These are phyloP conservation scores for Boletales sp. DNA, from an alignment of 768 basidiomycete genomes.

Conservation along the genomic window DNA sequence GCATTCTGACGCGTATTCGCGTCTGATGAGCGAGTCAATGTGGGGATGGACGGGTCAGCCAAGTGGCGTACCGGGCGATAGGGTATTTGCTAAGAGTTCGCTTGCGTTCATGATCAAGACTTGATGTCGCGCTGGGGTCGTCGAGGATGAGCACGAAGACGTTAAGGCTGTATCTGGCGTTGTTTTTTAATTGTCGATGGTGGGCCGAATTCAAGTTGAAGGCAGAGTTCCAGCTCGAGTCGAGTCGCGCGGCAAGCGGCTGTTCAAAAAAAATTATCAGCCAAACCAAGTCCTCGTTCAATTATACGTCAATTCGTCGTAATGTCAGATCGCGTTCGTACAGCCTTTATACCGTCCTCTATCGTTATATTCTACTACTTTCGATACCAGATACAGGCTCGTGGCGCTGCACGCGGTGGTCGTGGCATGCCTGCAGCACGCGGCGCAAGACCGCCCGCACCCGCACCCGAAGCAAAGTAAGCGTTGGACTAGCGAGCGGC, in stretches of 20 bases:
- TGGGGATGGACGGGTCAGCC: slow-evolving; percentile 16
- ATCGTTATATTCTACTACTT: background rate
- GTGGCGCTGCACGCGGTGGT: slow-evolving; percentile 51
- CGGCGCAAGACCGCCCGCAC: slow-evolving; percentile 15
- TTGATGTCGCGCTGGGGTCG: slow-evolving; percentile 20
- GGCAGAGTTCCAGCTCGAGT: slow-evolving; percentile 15
- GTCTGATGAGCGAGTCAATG: slow-evolving; percentile 47
- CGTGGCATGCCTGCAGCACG: slow-evolving; percentile 36
- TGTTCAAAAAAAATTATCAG: slow-evolving; percentile 28
- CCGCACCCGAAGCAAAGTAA: slow-evolving; percentile 25
- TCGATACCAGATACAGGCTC: slow-evolving; percentile 43
- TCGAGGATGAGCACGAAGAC: slow-evolving; percentile 19
- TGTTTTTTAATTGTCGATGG: slow-evolving; percentile 1
- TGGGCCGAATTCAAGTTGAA: slow-evolving; percentile 29
- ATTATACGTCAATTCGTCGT: slow-evolving; percentile 19
- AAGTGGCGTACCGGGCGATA: slow-evolving; percentile 71
- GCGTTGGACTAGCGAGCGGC: slow-evolving; percentile 5
- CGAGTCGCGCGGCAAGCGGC: slow-evolving; percentile 33
- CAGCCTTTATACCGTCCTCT: background rate
- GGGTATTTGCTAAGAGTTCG: slow-evolving; percentile 87
- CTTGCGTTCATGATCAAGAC: slow-evolving; percentile 78
- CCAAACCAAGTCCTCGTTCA: slow-evolving; percentile 6
- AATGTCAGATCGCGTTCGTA: slow-evolving; percentile 33
- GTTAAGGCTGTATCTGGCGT: slow-evolving; percentile 1
- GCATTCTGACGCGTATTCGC: slow-evolving; percentile 88